Evolutionary conservation across 495 filamentous ascomycete genomes (phyloP).

Genomic region (Pyrenula massariospora): DNA sequence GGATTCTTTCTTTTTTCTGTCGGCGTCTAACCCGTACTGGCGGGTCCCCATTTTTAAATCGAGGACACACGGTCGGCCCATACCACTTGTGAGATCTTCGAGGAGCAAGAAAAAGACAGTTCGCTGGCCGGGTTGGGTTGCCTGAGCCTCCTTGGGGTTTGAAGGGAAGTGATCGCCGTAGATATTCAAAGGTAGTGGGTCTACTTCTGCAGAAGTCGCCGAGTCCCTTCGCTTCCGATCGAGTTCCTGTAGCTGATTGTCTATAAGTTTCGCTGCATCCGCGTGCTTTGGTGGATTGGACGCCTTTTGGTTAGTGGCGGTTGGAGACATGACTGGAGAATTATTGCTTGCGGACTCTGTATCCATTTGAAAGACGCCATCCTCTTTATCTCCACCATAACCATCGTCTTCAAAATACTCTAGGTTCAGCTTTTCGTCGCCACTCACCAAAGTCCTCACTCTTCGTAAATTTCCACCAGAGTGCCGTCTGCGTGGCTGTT

Average conservation of each 20-base stretch:
- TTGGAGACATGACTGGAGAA: slow-evolving; percentile 15
- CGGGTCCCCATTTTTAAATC: slow-evolving; percentile 99
- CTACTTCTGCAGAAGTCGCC: neutral
- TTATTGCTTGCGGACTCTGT: neutral
- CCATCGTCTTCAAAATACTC: slow-evolving; percentile 80
- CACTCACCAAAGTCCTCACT: slow-evolving; percentile 46
- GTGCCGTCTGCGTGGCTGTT: slow-evolving; percentile 46
- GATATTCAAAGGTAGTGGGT: slow-evolving; percentile 5
- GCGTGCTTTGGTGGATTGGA: neutral
- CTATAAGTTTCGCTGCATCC: neutral
- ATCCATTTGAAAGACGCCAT: slow-evolving; percentile 67
- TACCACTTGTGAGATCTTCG: slow-evolving; percentile 94
- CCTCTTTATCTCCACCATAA: slow-evolving; percentile 68
- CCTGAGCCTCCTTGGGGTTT: slow-evolving; percentile 75
- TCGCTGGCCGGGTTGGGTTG: slow-evolving; percentile 48
- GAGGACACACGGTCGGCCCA: slow-evolving; percentile 91
- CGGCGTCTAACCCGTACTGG: slow-evolving; percentile 92
- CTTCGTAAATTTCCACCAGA: slow-evolving; percentile 69
- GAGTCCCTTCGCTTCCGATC: neutral
- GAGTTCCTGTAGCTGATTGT: neutral
- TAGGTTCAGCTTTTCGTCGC: slow-evolving; percentile 51
- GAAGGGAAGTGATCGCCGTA: slow-evolving; percentile 30
- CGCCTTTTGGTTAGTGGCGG: neutral
- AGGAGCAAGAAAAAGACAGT: slow-evolving; percentile 88
- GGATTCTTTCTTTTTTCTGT: slow-evolving; percentile 82